Evolutionary conservation across 1,139 yeast genomes (phyloP).

Genomic region (Yamadazyma diddensiae): DNA sequence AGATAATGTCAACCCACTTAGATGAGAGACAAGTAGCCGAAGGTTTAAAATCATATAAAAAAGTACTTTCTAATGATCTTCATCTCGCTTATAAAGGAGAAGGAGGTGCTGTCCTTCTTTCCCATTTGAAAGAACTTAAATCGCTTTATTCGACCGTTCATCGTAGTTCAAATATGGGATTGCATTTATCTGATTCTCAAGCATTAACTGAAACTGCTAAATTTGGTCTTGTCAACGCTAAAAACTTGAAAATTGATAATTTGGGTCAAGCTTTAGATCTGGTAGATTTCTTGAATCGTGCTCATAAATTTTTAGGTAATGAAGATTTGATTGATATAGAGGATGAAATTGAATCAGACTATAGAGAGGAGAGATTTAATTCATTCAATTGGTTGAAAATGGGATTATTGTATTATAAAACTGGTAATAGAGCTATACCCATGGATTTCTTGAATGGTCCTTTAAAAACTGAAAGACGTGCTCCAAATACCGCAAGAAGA

Average conservation of each 20-base stretch:
- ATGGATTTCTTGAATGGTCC: constrained; percentile 73
- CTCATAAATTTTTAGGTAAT: constrained; percentile 25
- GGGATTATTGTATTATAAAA: constrained; percentile 51
- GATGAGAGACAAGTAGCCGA: neutral
- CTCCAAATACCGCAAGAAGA: constrained; percentile 30
- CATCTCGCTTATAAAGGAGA: constrained; percentile 31
- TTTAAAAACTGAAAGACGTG: constrained; percentile 57
- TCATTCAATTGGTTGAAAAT: constrained; percentile 56
- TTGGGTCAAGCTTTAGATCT: constrained; percentile 47
- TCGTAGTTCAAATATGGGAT: constrained; percentile 21
- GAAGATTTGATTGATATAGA: constrained; percentile 5
- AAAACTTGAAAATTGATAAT: constrained; percentile 55
- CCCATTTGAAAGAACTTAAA: constrained; percentile 23
- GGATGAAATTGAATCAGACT: constrained; percentile 8
- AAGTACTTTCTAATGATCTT: constrained; percentile 16
- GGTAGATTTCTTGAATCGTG: constrained; percentile 41
- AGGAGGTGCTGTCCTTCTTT: constrained; percentile 21
- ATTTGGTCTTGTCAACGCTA: constrained; percentile 50
- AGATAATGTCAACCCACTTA: too few relatives aligned
- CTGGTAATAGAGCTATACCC: constrained; percentile 48
- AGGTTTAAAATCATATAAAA: constrained; percentile 21
- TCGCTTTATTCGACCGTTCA: constrained; percentile 23
- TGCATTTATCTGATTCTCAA: constrained; percentile 34
- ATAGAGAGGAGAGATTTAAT: constrained; percentile 27
- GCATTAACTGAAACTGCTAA: constrained; percentile 38